Base-by-base conservation (phyloP, 1,284 basidiomycete genomes). In the Porogramme epimiltina region DNA sequence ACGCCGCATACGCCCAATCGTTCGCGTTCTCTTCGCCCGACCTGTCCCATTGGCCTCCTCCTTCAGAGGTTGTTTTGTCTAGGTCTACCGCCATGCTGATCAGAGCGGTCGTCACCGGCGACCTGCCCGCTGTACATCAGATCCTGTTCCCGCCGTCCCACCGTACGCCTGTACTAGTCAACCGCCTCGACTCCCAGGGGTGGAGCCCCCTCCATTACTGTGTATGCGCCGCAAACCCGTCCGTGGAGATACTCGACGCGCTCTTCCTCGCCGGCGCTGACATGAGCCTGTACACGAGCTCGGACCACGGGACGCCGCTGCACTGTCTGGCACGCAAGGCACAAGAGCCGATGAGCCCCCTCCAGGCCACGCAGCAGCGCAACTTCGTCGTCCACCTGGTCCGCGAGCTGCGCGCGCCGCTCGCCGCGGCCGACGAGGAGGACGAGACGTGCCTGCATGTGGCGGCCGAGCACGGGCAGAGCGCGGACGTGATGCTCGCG, bases 371-470 rank as follows among this genome's bases (percentile, higher is more conserved):
- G 36, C 64, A 74, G 19, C 62, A 88, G 62, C 80, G 80, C 57
- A 69, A 75, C 55, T 85, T 89, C 66, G 71, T 81, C 63, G 66
- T 79, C 56, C 87, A 89, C 64, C 77, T 90, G 45, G 76, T 89
- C 37, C 73, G 75, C 48, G 83, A 88, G 63, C 78, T 89, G 23
- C 78, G 78, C 37, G 83, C 85, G 4, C 85, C 87, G 0, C 65
- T 90, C 38, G 74, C 78, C 22, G 85, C 86, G 16, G 70, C 74
- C 31, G 95, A 98, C 70, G 84, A 81, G 47, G 81, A 93, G 51
- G 91, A 93, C 40, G 89, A 98, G 63, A 96, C 92, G 42, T 95
- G 95, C 60, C 85, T 98, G 56, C 95, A 98, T 73, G 79, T 98
- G 48, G 95, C 95, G 19, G 95, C 96, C 5, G 89, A 94, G 61